These are phyloP conservation scores for Calvatia gigantea DNA, from an alignment of 768 basidiomycete genomes.

Conservation along the genomic window DNA sequence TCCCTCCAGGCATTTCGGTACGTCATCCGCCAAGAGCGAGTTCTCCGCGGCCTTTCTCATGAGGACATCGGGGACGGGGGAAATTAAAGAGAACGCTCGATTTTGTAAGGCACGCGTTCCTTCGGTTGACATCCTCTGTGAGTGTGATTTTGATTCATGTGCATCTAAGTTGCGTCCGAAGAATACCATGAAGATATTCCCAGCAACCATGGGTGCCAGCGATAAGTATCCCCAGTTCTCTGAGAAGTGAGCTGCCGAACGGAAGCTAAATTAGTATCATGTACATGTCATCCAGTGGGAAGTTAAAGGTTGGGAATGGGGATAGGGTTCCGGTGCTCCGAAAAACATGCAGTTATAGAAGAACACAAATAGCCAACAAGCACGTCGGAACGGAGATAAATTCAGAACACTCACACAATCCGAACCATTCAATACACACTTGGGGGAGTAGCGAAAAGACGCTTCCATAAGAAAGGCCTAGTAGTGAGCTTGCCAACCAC, in stretches of 20 bases:
- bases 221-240: slow-evolving; percentile 86
- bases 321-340: neutral
- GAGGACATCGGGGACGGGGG: neutral
- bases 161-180: slow-evolving; percentile 82
- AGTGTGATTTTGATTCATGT: slow-evolving; percentile 37
- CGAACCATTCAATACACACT: slow-evolving; percentile 88
- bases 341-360: neutral
- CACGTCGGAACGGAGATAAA: neutral
- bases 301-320: neutral
- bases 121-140: neutral
- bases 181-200: slow-evolving; percentile 79
- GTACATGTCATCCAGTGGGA: neutral
- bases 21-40: slow-evolving; percentile 7
- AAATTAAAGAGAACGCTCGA: neutral
- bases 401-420: slow-evolving; percentile 55
- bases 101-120: neutral
- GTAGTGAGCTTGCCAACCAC: slow-evolving; percentile 53
- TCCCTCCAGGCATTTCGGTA: slow-evolving; percentile 52
- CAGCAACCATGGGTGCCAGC: slow-evolving; percentile 71
- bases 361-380: neutral
- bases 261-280: slow-evolving; percentile 17
- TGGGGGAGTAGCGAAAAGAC: slow-evolving; percentile 71
- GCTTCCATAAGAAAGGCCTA: slow-evolving; percentile 72
- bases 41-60: slow-evolving; percentile 2
- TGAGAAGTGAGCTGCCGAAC: slow-evolving; percentile 44